Evolutionary conservation across 2,329 filamentous ascomycete genomes (phyloP).

Genomic region (Ophiostoma quercus): DNA sequence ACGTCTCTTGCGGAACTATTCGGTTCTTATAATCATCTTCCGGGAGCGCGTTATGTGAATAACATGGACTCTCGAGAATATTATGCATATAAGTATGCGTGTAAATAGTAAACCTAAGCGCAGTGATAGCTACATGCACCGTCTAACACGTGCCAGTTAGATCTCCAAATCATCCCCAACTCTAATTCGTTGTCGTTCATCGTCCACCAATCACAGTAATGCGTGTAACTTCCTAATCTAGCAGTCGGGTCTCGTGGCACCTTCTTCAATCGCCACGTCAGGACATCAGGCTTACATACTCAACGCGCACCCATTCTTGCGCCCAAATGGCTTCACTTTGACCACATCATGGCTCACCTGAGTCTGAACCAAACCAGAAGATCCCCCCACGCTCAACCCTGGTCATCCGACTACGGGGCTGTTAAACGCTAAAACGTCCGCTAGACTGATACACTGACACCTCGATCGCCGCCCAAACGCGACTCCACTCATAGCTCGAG

Average conservation of each 20-base stretch:
- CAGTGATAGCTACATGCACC: background rate
- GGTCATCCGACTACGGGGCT: background rate
- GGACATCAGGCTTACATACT: background rate
- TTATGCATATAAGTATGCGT: background rate
- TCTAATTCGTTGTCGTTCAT: background rate
- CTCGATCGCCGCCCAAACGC: conserved; percentile 8
- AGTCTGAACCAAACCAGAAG: background rate
- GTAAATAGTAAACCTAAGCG: background rate
- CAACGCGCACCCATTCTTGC: background rate
- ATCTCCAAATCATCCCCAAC: background rate
- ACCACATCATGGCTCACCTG: background rate
- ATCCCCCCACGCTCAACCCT: background rate
- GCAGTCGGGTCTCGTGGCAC: conserved; percentile 3
- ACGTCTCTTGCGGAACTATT: background rate
- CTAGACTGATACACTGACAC: background rate
- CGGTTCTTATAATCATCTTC: background rate
- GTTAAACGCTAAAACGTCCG: background rate
- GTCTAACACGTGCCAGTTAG: background rate
- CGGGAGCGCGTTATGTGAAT: background rate
- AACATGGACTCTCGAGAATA: background rate
- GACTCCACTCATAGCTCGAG: conserved; percentile 1
- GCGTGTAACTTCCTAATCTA: background rate
- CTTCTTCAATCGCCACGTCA: conserved; percentile 10
- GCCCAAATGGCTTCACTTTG: background rate
- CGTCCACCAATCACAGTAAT: background rate